Base-by-base conservation (phyloP, 2,329 filamentous ascomycete species). In the Lachnellula occidentalis region DNA sequence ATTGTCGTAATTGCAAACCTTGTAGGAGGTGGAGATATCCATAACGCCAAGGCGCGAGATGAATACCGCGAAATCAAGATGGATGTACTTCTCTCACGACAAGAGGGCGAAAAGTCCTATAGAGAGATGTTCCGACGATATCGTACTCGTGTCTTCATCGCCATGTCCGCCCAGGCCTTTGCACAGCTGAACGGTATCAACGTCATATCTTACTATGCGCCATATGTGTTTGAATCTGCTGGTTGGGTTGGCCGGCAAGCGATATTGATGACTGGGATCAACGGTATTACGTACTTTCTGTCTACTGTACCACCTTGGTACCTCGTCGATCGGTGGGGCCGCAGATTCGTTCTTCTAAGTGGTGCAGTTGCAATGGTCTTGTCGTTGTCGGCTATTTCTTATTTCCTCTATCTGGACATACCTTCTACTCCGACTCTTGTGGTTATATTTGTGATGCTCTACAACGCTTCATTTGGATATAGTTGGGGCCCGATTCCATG, bases 31-130 rank as follows among this genome's bases (percentile, higher is more conserved):
- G 94, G 94, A 57, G 94, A 99, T 70, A 92, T 97, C 58, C 92
- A 96, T 73, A 89, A 96, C 70, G 76, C 86, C 56, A 94, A 95
- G 72, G 94, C 94, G 1, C 85, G 92, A 55, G 92, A 96, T 53
- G 94, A 99, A 72, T 99, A 95, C 73, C 89, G 92, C 65, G 94
- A 97, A 67, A 99, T 99, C 76, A 99, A 99, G 77, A 96, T 96
- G 90, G 86, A 92, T 66, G 94, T 99, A 31, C 81, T 99, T 34
- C 77, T 97, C 22, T 86, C 92, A 71, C 88, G 94, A 50, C 91
- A 96, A 73, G 94, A 99, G 74, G 94, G 94, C 64, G 94, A 97
- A 74, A 83, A 94, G 63, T 85, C 88, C 0, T 99, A 97, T 71
- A 65, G 72, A 39, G 94, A 97, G 59, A 99, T 99, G 94, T 99